These are phyloP conservation scores for Fremontodendron californicum DNA, from an alignment of 345 rosid genomes.

Conservation along the genomic window DNA sequence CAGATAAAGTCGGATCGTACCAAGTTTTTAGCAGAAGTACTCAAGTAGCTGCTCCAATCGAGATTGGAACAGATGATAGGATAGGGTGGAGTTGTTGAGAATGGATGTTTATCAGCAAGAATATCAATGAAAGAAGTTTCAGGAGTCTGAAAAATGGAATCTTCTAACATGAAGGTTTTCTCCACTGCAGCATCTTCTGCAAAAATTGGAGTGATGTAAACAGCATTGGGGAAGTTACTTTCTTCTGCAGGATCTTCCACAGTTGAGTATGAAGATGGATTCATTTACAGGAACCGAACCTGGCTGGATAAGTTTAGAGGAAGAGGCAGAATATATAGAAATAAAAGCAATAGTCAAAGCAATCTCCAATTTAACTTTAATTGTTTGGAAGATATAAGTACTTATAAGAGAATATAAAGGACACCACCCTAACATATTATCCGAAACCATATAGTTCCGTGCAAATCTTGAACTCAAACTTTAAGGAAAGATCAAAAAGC, in stretches of 20 bases:
- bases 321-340: too few relatives aligned
- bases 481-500: too few relatives aligned
- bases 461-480: too few relatives aligned
- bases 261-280: not conserved
- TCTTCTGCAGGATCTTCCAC: not conserved
- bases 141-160: slow-evolving; percentile 65
- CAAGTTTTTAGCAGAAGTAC: not conserved
- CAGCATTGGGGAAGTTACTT: too few relatives aligned
- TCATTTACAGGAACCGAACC: too few relatives aligned
- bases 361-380: too few relatives aligned
- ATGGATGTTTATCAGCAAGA: slow-evolving; percentile 37
- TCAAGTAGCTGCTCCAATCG: slow-evolving; percentile 1
- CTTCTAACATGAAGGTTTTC: slow-evolving; percentile 61
- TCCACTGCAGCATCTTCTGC: slow-evolving; percentile 67
- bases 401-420: too few relatives aligned
- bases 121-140: slow-evolving; percentile 62
- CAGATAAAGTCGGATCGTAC: not conserved
- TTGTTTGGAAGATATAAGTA: not conserved
- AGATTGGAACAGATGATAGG: not conserved
- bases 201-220: slow-evolving; percentile 56
- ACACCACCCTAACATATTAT: too few relatives aligned
- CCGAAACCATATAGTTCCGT: too few relatives aligned
- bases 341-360: too few relatives aligned
- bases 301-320: too few relatives aligned
- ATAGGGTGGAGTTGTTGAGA: slow-evolving; percentile 6